Base-by-base conservation (phyloP, 192 early-diverging fungal genomes). In the Paraglomus occultum region DNA sequence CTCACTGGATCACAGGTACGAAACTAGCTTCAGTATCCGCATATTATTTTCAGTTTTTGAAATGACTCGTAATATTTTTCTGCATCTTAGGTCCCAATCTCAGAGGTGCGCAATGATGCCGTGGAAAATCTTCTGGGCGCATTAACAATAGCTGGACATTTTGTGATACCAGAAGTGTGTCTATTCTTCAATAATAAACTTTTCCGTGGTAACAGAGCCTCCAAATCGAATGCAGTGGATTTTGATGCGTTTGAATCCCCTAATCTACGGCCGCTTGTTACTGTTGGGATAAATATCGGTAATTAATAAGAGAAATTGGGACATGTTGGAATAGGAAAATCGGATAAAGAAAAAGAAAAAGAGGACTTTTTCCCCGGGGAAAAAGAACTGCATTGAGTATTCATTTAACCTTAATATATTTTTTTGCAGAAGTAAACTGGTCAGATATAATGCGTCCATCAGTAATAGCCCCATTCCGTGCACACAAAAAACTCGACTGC, bases 61-160 rank as follows among this genome's bases (percentile, higher is more conserved):
- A 18, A n/a, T 51, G 50, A 51, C 17, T 51, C 17, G 14, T 14
- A 8, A 60, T 60, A 40, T 12, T 47, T 76, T 8, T 40, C 6
- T 1, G 31, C 45, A 23, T 58, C 11, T 12, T 50, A 60, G 75
- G 93, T 99, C 6, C 97, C 97, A 0, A 83, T 99, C 48, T 92
- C 95, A 15, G 97, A 99, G 76, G 90, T 99, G 40, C 87, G 97
- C 51, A 99, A 96, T 79, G 97, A 99, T 76, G 97, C 94, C 0
- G 88, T 97, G 10, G 97, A 99, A 60, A 99, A 99, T 76, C 82
- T 99, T 18, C 76, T 99, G 2, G 94, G 95, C 1, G 95, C 95
- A 4, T 81, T 99, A 31, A 99, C 94, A 1, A 96, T 99, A 70
- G 97, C 97, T 11, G 94, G 97, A 0, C 96, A 97, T 69, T 98